Percentiles rank a stretch among this genome's conserved stretches.
Conservation (phyloP, 2,329 filamentous ascomycete species). For the Cercospora nicotianae region DNA sequence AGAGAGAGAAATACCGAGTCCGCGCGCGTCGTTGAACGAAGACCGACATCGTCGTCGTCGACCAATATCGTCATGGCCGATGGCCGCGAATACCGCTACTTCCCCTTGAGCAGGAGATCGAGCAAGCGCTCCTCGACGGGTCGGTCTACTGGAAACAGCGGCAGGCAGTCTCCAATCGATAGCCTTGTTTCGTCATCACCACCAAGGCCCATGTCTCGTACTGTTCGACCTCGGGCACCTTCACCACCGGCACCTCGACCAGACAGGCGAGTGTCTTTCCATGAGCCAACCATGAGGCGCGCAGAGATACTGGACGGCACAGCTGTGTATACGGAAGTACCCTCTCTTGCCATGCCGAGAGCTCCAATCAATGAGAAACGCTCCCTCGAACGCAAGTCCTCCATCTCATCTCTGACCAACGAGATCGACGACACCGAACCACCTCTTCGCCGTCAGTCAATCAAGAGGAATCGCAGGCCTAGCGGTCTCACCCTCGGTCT, state of each 20-base stretch:
- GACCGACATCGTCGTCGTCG: slow-evolving; percentile 20
- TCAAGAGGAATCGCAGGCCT: slow-evolving; percentile 10
- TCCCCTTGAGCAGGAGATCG: slow-evolving; percentile 24
- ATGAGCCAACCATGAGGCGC: slow-evolving; percentile 13
- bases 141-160: slow-evolving; percentile 15
- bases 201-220: slow-evolving; percentile 14
- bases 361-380: slow-evolving; percentile 25
- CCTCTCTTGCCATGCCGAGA: slow-evolving; percentile 26
- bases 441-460: neutral
- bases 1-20: slow-evolving; percentile 19
- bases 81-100: slow-evolving; percentile 29
- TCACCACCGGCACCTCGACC: slow-evolving; percentile 17
- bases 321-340: slow-evolving; percentile 29
- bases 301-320: slow-evolving; percentile 28
- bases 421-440: slow-evolving; percentile 23
- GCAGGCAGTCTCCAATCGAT: slow-evolving; percentile 23
- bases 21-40: slow-evolving; percentile 26
- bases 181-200: slow-evolving; percentile 25
- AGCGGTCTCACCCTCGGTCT: slow-evolving; percentile 18
- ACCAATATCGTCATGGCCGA: slow-evolving; percentile 30
- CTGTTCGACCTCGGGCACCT: slow-evolving; percentile 24
- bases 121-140: slow-evolving; percentile 28
- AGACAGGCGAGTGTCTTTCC: slow-evolving; percentile 12
- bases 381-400: slow-evolving; percentile 10
- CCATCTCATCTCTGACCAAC: slow-evolving; percentile 17